Conservation (phyloP, 2,329 filamentous ascomycete genomes). For the Fragosphaeria purpurea region DNA sequence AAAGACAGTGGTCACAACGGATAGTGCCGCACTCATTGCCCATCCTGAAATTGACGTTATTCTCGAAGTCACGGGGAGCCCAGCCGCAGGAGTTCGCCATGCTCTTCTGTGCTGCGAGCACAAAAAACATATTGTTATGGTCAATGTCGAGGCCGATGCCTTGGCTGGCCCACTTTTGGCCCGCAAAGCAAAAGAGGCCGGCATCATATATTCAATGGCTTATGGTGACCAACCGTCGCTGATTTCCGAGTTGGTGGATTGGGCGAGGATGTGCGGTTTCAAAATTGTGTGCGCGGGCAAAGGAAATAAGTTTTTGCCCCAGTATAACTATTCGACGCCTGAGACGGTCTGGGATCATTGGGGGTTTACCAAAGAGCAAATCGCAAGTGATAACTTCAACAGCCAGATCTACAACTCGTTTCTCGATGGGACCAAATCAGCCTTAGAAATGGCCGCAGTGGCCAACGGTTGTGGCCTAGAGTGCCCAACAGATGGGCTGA, state of each 20-base stretch:
- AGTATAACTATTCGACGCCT: constrained; percentile 35
- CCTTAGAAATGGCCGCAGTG: constrained; percentile 37
- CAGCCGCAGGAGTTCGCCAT: constrained; percentile 32
- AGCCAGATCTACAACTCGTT: constrained; percentile 39
- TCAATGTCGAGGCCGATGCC: constrained; percentile 36
- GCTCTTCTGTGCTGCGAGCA: constrained; percentile 34
- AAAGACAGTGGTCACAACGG: constrained; percentile 32
- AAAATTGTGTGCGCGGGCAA: constrained; percentile 35
- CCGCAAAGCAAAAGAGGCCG: constrained; percentile 31
- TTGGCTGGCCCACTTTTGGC: constrained; percentile 31
- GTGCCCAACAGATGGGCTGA: constrained; percentile 28
- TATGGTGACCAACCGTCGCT: constrained; percentile 35
- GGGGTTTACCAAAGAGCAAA: constrained; percentile 34
- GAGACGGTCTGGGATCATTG: constrained; percentile 37
- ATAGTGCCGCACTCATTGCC: constrained; percentile 30
- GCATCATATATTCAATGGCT: constrained; percentile 37
- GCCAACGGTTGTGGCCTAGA: constrained; percentile 33
- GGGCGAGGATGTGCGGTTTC: constrained; percentile 33
- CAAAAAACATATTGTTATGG: constrained; percentile 39
- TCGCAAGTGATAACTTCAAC: constrained; percentile 32
- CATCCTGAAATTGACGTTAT: constrained; percentile 33
- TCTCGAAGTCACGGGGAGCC: constrained; percentile 33
- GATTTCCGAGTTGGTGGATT: constrained; percentile 33
- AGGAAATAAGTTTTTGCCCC: constrained; percentile 34
- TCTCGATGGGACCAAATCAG: constrained; percentile 35